These are phyloP conservation scores for Fragilariopsis cylindrus DNA, from an alignment of 108 stramenopile genomes.

Conservation along the genomic window DNA sequence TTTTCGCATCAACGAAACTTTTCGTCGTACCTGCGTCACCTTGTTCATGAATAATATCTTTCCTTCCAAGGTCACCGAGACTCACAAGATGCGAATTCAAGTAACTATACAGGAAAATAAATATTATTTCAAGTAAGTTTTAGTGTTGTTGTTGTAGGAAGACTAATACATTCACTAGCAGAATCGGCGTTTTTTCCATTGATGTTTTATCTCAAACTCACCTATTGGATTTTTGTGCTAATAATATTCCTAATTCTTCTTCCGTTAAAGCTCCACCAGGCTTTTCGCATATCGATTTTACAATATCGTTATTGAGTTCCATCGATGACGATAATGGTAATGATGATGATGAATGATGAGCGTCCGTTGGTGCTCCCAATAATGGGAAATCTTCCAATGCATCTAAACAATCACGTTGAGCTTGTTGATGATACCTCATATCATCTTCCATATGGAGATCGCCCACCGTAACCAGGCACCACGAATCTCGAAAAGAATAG, in stretches of 20 bases:
- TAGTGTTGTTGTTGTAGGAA: too few relatives aligned
- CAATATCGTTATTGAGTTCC: slow-evolving; percentile 1
- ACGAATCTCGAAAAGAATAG: slow-evolving; percentile 22
- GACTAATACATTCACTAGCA: too few relatives aligned
- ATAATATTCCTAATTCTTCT: slow-evolving; percentile 26
- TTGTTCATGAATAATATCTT: slow-evolving; percentile 2
- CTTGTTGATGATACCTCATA: slow-evolving; percentile 35
- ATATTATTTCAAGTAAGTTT: too few relatives aligned
- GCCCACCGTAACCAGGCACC: slow-evolving; percentile 26
- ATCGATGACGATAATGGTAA: too few relatives aligned
- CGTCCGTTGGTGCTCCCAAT: neutral
- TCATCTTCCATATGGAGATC: slow-evolving; percentile 47
- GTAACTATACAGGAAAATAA: too few relatives aligned
- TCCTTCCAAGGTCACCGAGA: slow-evolving; percentile 51
- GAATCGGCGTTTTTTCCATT: neutral
- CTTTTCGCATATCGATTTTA: slow-evolving; percentile 3
- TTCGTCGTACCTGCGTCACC: slow-evolving; percentile 49
- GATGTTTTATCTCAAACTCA: neutral
- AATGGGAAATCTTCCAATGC: slow-evolving; percentile 23
- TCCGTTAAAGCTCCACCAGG: slow-evolving; percentile 23
- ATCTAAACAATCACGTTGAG: slow-evolving; percentile 25
- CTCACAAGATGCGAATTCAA: slow-evolving; percentile 38
- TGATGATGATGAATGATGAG: neutral
- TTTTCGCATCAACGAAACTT: slow-evolving; percentile 31
- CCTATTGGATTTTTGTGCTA: slow-evolving; percentile 10